Percentiles rank a stretch among this genome's conserved stretches.
phyloP scores from a whole-genome alignment of 495 filamentous ascomycete species.

The Penicillium desertorum region DNA sequence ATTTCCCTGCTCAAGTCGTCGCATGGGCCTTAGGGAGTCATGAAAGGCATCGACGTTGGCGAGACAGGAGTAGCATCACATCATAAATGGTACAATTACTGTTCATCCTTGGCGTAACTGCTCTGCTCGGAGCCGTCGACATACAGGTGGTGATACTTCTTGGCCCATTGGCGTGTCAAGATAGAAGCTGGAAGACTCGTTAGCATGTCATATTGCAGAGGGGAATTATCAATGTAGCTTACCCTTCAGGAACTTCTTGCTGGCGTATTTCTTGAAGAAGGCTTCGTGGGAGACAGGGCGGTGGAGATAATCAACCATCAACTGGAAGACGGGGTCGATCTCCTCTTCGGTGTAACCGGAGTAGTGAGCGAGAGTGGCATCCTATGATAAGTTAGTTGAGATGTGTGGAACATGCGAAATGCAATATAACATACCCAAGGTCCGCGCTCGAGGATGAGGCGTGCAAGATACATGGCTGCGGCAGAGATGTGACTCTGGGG shows the following conservation, averaged over 20 bases:
- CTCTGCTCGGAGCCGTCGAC: constrained; percentile 43
- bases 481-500: constrained; percentile 87
- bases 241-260: constrained; percentile 98
- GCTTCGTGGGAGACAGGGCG: constrained; percentile 88
- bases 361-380: constrained; percentile 87
- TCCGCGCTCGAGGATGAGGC: constrained; percentile 83
- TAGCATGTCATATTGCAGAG: constrained; percentile 9
- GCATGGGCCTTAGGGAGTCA: constrained; percentile 30
- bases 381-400: constrained; percentile 49
- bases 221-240: constrained; percentile 22
- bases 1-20: constrained; percentile 30
- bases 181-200: constrained; percentile 68
- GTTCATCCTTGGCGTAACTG: constrained; percentile 43
- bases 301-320: constrained; percentile 95
- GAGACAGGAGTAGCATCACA: constrained; percentile 33
- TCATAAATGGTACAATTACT: constrained; percentile 34
- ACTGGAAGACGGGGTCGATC: constrained; percentile 83
- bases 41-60: constrained; percentile 25
- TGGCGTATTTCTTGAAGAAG: constrained; percentile 99
- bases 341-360: constrained; percentile 91
- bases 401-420: constrained; percentile 2
- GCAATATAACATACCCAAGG: constrained; percentile 68
- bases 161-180: constrained; percentile 88
- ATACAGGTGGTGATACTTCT: constrained; percentile 59
- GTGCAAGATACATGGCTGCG: constrained; percentile 90